Base-by-base conservation (phyloP, 225 moss, liverwort and hornwort species). In the Marchantia paleacea region DNA sequence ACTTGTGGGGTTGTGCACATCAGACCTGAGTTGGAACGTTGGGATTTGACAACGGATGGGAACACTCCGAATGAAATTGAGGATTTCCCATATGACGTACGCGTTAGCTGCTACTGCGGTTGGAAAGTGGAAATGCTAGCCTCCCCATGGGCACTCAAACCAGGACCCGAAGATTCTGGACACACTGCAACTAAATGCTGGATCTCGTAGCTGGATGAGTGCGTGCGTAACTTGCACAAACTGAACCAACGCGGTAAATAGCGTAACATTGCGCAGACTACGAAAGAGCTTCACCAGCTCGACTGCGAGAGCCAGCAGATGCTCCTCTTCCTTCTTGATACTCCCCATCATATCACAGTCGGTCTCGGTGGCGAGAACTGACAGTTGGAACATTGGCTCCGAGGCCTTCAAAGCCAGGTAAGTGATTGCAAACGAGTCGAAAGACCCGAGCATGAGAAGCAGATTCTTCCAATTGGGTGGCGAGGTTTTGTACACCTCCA, bases 261-360 rank as follows among this genome's bases (percentile, higher is more conserved):
- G 87, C 13, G 91, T 90, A 69, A 96, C 90, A 66, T 96, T 96
- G 62, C 96, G 85, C 76, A 96, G 54, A 71, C 94, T 91, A 53
- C 89, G 91, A 83, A 96, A 94, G 73, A 96, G 85, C 78, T 89
- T 89, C 69, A 94, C 92, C 73, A 96, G 86, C 84, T 94, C 91
- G 19, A 91, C 84, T 47, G 96, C 92, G 57, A 96, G 88, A 65
- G 90, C 91, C 72, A 96, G 80, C 71, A 90, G 86, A 84, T 92
- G 94, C 78, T 94, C 94, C 69, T 96, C 96, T 81, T 94, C 96
- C 72, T 91, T 92, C 79, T 96, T 92, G 18, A 96, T 90, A 69
- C 96, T 87, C 60, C 90, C 91, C 92, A 96, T 94, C 68, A 96
- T 92, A 80, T 96, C 93, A 63, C 86, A 80, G 55, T 92, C 82